Conservation (phyloP, 805 yeast genomes). For the Nakazawaea populi region DNA sequence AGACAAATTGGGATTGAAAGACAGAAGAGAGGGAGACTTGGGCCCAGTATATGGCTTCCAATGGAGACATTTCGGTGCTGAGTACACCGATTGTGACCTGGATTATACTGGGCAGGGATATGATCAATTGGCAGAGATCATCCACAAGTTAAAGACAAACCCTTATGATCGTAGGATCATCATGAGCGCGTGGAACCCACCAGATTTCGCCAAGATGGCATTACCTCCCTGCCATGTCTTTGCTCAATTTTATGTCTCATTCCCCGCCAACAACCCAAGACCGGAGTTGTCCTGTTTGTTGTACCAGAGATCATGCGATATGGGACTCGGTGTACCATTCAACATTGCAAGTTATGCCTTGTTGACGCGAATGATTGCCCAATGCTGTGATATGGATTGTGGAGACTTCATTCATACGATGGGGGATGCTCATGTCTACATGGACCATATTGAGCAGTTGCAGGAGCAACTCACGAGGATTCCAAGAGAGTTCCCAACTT, state of each 20-base stretch:
- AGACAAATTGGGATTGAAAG: slow-evolving; percentile 72
- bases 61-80: slow-evolving; percentile 99
- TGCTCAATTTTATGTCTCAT: slow-evolving; percentile 89
- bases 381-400: slow-evolving; percentile 89
- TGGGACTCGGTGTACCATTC: slow-evolving; percentile 99
- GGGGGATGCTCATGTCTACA: slow-evolving; percentile 96
- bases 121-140: slow-evolving; percentile 81
- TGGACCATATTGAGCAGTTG: slow-evolving; percentile 89
- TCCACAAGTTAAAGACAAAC: slow-evolving; percentile 72
- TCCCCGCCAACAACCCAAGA: slow-evolving; percentile 46
- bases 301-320: slow-evolving; percentile 97
- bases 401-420: slow-evolving; percentile 93
- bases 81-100: slow-evolving; percentile 77
- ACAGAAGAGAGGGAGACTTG: slow-evolving; percentile 86
- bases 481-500: slow-evolving; percentile 78
- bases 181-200: slow-evolving; percentile 98
- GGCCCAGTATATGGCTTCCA: slow-evolving; percentile 99
- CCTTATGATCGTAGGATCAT: slow-evolving; percentile 95
- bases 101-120: slow-evolving; percentile 86
- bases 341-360: slow-evolving; percentile 96
- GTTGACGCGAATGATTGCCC: slow-evolving; percentile 91
- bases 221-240: slow-evolving; percentile 98
- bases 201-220: slow-evolving; percentile 91
- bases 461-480: slow-evolving; percentile 69
- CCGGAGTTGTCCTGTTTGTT: slow-evolving; percentile 81